These are phyloP conservation scores for Heterobasidion occidentale DNA, from an alignment of 1,284 basidiomycete genomes.

Conservation along the genomic window DNA sequence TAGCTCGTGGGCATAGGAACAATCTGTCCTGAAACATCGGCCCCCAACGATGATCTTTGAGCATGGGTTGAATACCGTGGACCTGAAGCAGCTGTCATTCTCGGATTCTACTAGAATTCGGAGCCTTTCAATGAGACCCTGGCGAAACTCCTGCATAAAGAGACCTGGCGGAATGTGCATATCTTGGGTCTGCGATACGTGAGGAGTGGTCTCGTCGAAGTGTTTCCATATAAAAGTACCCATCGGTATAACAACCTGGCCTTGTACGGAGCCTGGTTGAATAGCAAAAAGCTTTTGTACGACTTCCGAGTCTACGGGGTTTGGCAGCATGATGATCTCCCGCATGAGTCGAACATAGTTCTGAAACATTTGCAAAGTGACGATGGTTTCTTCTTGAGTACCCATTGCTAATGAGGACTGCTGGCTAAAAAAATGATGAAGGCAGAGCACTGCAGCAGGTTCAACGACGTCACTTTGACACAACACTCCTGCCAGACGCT, in stretches of 20 bases:
- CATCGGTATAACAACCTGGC: not conserved
- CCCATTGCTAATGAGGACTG: not conserved
- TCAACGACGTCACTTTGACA: not conserved
- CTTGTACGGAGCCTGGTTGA: not conserved
- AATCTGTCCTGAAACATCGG: not conserved
- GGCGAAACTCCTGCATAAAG: too few species aligned
- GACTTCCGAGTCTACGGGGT: not conserved
- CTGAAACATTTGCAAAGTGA: conserved; percentile 23
- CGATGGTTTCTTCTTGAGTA: not conserved
- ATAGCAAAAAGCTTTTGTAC: not conserved
- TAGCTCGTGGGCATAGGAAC: not conserved
- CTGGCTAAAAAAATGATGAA: not conserved
- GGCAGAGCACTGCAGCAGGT: not conserved
- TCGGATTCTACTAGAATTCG: not conserved
- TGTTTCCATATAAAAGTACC: not conserved
- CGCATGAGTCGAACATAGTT: conserved; percentile 24
- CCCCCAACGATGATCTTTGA: not conserved
- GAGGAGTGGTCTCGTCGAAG: not conserved
- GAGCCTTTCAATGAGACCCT: too few species aligned
- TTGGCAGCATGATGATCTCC: not conserved
- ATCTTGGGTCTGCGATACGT: not conserved
- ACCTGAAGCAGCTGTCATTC: not conserved
- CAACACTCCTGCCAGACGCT: not conserved
- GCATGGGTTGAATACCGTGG: not conserved
- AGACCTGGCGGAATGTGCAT: too few species aligned